Percentiles rank a stretch among this genome's conserved stretches.
Conservation (phyloP, 108 stramenopile genomes). For the Seminavis robusta region DNA sequence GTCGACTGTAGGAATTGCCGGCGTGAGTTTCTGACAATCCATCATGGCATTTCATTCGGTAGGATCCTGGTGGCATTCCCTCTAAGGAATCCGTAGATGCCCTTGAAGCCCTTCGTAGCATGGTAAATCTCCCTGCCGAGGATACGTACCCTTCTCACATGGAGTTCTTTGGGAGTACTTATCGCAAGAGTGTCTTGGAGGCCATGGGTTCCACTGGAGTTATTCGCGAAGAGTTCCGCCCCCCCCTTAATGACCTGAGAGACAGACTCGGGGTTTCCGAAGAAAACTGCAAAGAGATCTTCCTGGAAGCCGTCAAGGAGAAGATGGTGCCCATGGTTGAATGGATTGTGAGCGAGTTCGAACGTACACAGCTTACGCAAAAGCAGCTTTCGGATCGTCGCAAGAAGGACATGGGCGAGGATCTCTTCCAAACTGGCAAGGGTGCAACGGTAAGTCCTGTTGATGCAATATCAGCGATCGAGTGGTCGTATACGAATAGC, state of each 20-base stretch:
- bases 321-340: slow-evolving; percentile 78
- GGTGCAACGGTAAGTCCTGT: slow-evolving; percentile 50
- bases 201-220: slow-evolving; percentile 85
- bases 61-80: slow-evolving; percentile 74
- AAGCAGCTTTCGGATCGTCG: slow-evolving; percentile 73
- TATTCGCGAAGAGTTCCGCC: slow-evolving; percentile 72
- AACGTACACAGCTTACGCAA: slow-evolving; percentile 66
- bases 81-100: slow-evolving; percentile 54
- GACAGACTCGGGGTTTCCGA: slow-evolving; percentile 71
- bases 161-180: slow-evolving; percentile 64
- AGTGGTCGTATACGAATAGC: not conserved
- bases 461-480: not conserved
- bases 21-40: not conserved
- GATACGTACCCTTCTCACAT: slow-evolving; percentile 53
- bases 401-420: slow-evolving; percentile 78
- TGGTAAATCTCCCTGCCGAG: slow-evolving; percentile 49
- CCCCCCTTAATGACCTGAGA: slow-evolving; percentile 58
- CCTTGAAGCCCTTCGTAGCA: slow-evolving; percentile 49
- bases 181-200: slow-evolving; percentile 77
- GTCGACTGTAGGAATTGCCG: not conserved
- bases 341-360: slow-evolving; percentile 80
- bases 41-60: too few relatives aligned
- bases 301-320: slow-evolving; percentile 67
- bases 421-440: slow-evolving; percentile 77
- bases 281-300: slow-evolving; percentile 56